Evolutionary conservation across 2,329 filamentous ascomycete genomes (phyloP), one percentile per base, ranked within the genome.

Genomic region (Aspergillaceae sp.): DNA sequence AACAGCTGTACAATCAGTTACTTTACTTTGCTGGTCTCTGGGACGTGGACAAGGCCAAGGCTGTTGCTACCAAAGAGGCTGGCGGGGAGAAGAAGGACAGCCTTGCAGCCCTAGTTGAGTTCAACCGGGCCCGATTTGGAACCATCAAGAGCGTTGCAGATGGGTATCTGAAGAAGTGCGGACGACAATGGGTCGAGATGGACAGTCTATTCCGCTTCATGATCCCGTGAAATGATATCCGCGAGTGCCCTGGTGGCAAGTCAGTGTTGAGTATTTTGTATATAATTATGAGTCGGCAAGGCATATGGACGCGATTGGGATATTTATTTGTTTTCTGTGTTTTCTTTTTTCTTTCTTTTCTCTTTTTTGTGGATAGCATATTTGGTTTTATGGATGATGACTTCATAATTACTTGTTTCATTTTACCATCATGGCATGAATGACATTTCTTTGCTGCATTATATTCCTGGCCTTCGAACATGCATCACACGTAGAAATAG

Each of bases 141-240:
- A 87, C 86, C 0, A 72, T 91, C 54, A 86, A 83, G 72, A 76
- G 76, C 5, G 81, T 89, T 9, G 87, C 95, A 4, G 87, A 91
- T 53, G 80, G 73, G 60, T 94, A 94, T 69, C 69, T 95, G 56
- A 87, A 88, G 60, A 92, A 91, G 71, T 94, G 89, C 66, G 90
- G 90, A 28, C 75, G 87, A 56, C 86, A 89, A 67, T 95, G 88
- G 87, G 90, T 96, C 44, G 85, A 87, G 55, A 96, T 95, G 90
- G 88, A 92, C 67, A 83, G 75, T 54, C 69, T 96, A 52, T 96
- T 95, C 74, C 77, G 79, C 41, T 68, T 68, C 51, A 68, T 66
- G 52, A 76, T 79, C 69, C 74, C 73, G 49, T 59, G 71, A 50
- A 51, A 8, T 26, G 11, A 4, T 19, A 28, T 9, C 5, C 26